Evolutionary conservation across 495 filamentous ascomycete species (phyloP).

Genomic region (Tricharina praecox): DNA sequence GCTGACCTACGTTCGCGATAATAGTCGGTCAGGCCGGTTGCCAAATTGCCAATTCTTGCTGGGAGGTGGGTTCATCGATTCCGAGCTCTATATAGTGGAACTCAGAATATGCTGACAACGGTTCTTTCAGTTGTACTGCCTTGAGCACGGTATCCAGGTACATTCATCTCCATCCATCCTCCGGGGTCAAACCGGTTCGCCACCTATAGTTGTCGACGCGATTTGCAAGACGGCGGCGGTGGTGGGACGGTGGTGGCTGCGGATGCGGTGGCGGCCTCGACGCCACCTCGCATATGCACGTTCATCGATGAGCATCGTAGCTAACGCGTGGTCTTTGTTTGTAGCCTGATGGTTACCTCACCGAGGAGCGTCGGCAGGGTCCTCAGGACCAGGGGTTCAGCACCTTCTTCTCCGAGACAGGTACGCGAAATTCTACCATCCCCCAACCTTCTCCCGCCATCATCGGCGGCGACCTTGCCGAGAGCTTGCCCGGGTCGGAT

Average conservation of each 20-base stretch:
- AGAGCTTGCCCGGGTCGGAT: too few relatives aligned
- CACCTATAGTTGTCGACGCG: neutral
- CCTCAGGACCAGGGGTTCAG: conserved; percentile 96
- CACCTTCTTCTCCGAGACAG: conserved; percentile 99
- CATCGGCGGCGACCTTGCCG: neutral
- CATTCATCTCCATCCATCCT: conserved; percentile 5
- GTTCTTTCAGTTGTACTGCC: conserved; percentile 75
- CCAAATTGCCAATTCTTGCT: conserved; percentile 99
- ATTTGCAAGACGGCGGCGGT: too few relatives aligned
- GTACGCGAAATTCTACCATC: conserved; percentile 37
- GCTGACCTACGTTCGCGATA: conserved; percentile 20
- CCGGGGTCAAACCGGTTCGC: too few relatives aligned
- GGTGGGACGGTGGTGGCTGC: neutral
- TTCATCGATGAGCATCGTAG: conserved; percentile 5
- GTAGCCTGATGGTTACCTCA: conserved; percentile 96
- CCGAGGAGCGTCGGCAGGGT: conserved; percentile 84
- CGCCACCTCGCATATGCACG: neutral
- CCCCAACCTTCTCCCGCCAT: conserved; percentile 6
- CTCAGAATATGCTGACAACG: conserved; percentile 18
- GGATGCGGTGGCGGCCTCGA: neutral
- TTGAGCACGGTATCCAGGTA: conserved; percentile 99
- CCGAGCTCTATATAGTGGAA: too few relatives aligned
- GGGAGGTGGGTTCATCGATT: conserved; percentile 87
- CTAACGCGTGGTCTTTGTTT: conserved; percentile 30
- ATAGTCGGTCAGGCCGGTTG: conserved; percentile 98